Evolutionary conservation across 2,329 filamentous ascomycete species (phyloP).

Genomic region (Colletotrichum sp.): DNA sequence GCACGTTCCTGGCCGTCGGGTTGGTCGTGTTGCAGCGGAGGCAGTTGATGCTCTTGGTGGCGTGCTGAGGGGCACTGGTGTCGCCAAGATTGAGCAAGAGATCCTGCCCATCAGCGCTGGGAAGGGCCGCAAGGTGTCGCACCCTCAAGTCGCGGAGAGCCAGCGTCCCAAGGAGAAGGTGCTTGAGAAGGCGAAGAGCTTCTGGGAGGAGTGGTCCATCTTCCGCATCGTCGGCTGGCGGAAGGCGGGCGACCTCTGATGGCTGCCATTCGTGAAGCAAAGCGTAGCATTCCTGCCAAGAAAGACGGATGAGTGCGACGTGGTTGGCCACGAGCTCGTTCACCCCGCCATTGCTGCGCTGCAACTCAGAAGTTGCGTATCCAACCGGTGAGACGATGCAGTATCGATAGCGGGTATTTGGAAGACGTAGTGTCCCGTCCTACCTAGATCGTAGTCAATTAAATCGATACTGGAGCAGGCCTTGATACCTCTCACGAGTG

Average conservation of each 20-base stretch:
- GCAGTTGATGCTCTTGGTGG: neutral
- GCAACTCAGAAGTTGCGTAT: neutral
- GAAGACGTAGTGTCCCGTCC: neutral
- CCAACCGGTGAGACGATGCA: neutral
- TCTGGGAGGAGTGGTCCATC: neutral
- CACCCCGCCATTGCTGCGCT: neutral
- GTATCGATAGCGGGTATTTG: neutral
- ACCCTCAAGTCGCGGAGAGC: neutral
- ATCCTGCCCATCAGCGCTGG: neutral
- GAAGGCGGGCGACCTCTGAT: neutral
- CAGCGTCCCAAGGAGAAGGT: neutral
- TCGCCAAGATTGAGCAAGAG: neutral
- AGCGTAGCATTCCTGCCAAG: neutral
- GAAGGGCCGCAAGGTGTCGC: neutral
- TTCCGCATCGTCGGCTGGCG: neutral
- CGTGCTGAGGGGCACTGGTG: neutral
- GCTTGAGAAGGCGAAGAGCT: neutral
- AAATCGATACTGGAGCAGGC: neutral
- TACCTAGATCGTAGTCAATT: neutral
- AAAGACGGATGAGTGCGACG: neutral
- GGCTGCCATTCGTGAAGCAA: no score
- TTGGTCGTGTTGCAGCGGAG: neutral
- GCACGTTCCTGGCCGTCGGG: neutral
- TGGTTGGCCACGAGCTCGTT: neutral
- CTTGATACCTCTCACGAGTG: neutral